A percentile compares a stretch with the other conserved stretches of the same genome.
Evolutionary conservation across 805 yeast genomes (phyloP).

Genomic region (Sugiyamaella lignohabitans): DNA sequence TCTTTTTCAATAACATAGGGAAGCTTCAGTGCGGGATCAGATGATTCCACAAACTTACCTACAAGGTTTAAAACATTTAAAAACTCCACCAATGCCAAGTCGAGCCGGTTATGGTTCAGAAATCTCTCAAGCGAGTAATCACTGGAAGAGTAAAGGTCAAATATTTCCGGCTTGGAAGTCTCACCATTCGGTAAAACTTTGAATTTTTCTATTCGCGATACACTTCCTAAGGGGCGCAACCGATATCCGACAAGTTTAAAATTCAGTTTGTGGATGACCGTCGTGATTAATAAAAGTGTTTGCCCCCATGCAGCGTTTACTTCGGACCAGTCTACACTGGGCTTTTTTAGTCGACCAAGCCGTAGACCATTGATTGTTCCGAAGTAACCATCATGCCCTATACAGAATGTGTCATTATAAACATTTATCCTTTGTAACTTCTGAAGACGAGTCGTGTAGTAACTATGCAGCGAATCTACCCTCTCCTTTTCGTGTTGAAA

Average conservation of each 20-base stretch:
- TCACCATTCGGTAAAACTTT: conserved; percentile 37
- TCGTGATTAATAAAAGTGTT: conserved; percentile 58
- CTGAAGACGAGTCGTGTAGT: conserved; percentile 60
- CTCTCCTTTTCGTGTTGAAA: conserved; percentile 54
- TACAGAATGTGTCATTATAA: conserved; percentile 73
- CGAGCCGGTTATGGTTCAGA: conserved; percentile 69
- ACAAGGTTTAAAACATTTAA: conserved; percentile 54
- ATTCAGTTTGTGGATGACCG: conserved; percentile 52
- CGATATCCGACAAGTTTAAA: conserved; percentile 53
- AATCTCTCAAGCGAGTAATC: conserved; percentile 66
- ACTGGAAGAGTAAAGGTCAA: conserved; percentile 62
- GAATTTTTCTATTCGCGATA: conserved; percentile 62
- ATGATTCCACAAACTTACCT: conserved; percentile 35
- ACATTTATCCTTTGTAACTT: conserved; percentile 70
- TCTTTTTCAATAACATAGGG: conserved; percentile 72
- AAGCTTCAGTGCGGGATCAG: conserved; percentile 50
- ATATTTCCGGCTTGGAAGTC: conserved; percentile 25
- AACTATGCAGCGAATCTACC: conserved; percentile 55
- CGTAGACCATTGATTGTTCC: conserved; percentile 84
- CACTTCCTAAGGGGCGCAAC: conserved; percentile 77
- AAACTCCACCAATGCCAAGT: conserved; percentile 73
- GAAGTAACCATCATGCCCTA: conserved; percentile 76
- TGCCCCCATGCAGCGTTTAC: conserved; percentile 91
- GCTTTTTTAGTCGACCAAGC: conserved; percentile 58
- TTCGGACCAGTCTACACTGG: conserved; percentile 79